phyloP scores from a whole-genome alignment of 352 stramenopile genomes.

The Globisporangium nodosum region DNA sequence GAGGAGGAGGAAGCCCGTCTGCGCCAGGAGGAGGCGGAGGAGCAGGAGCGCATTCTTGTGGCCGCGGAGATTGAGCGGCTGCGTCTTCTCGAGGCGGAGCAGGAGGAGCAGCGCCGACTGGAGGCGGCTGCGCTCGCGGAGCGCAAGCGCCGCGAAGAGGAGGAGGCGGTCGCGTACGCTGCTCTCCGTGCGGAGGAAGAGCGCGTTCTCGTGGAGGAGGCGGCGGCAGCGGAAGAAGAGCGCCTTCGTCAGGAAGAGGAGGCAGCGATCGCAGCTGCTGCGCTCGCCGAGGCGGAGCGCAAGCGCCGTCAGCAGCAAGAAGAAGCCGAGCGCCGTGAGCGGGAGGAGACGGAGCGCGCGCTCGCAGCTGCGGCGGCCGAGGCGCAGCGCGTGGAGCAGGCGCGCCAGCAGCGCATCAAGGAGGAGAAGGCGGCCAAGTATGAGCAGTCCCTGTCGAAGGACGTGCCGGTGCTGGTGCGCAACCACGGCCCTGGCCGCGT shows the following conservation, averaged over 20 bases:
- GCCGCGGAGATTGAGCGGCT: slow-evolving; percentile 4
- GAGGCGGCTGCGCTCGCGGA: slow-evolving; percentile 23
- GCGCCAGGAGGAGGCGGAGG: neutral
- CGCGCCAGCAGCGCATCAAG: slow-evolving; percentile 40
- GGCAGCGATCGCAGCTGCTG: neutral
- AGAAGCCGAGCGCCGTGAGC: slow-evolving; percentile 16
- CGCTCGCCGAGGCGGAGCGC: slow-evolving; percentile 7
- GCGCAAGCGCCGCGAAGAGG: slow-evolving; percentile 24
- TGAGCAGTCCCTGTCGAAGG: slow-evolving; percentile 80
- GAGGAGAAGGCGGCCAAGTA: slow-evolving; percentile 78
- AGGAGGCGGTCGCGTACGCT: slow-evolving; percentile 14
- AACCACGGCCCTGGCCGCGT: slow-evolving; percentile 65
- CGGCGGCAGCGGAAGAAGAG: slow-evolving; percentile 13
- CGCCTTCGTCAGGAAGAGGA: slow-evolving; percentile 14
- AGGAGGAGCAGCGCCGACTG: slow-evolving; percentile 27
- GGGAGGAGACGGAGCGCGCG: slow-evolving; percentile 32
- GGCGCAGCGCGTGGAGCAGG: slow-evolving; percentile 39
- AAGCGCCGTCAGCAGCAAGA: slow-evolving; percentile 9
- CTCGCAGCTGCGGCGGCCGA: slow-evolving; percentile 36
- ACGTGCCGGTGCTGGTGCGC: slow-evolving; percentile 80
- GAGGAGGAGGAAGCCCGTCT: slow-evolving; percentile 1
- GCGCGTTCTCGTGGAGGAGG: slow-evolving; percentile 13
- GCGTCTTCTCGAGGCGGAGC: neutral
- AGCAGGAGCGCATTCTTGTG: slow-evolving; percentile 6
- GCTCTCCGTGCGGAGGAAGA: slow-evolving; percentile 18